phyloP scores from a whole-genome alignment of 75 land plant genomes.

The Cunninghamia lanceolata region DNA sequence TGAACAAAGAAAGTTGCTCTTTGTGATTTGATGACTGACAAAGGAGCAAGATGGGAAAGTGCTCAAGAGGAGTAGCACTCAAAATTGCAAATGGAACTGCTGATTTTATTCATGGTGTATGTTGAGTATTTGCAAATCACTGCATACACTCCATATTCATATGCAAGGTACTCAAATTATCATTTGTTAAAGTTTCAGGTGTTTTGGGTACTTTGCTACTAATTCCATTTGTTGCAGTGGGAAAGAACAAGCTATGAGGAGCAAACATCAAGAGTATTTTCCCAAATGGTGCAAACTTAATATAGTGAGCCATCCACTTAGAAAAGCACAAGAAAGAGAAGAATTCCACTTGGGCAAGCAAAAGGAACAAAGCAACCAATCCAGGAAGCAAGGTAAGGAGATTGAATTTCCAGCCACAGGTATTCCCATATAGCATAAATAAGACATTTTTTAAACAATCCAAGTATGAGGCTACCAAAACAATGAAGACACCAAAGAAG shows the following conservation, averaged over 20 bases:
- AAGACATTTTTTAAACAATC: too few species aligned
- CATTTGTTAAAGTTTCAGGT: neutral
- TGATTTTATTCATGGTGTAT: too few species aligned
- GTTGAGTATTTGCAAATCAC: too few species aligned
- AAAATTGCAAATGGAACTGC: too few species aligned
- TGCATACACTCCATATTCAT: neutral
- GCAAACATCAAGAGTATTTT: too few species aligned
- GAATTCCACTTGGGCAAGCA: neutral
- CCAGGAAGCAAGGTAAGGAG: neutral
- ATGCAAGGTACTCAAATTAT: too few species aligned
- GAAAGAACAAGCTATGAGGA: neutral
- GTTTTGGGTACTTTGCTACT: neutral
- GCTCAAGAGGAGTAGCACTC: too few species aligned
- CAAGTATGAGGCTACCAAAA: too few species aligned
- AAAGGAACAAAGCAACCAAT: neutral
- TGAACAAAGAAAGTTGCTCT: too few species aligned
- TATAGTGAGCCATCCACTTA: neutral
- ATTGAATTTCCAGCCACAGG: neutral
- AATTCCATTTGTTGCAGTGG: neutral
- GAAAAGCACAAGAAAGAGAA: neutral
- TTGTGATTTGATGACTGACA: too few species aligned
- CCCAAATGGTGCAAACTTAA: too few species aligned
- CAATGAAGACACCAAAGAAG: neutral
- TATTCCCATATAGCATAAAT: neutral
- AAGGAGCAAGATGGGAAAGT: too few species aligned